Evolutionary conservation across 2,329 filamentous ascomycete species (phyloP), one percentile per base, ranked within the genome.

Genomic region (Fusarium praegraminearum): DNA sequence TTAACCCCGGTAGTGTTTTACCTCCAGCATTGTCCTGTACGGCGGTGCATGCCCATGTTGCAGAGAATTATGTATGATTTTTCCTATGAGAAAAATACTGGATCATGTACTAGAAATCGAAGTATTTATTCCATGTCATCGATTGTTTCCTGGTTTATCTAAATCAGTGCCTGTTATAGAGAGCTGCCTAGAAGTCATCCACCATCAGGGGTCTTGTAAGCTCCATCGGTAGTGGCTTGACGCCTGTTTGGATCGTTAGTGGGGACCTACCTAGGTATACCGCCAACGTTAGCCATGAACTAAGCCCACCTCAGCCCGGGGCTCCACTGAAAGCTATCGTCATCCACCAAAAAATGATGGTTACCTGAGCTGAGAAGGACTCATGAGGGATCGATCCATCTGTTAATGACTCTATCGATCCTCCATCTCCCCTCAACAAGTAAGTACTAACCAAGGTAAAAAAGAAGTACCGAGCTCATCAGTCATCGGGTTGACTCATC

Each of bases 401-500:
- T 18, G 52, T 53, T 46, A 43, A 70, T 70, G 67, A 70, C 62
- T 70, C 67, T 70, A 64, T 55, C 43, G 38, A 67, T 54, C 44
- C 51, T 50, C 18, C 47, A 47, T 32, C 52, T 35, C 46, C 46
- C 43, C 41, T 47, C 59, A 30, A 18, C 41, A 45, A 50, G 40
- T 52, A 62, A 28, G 38, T 55, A 26, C 10, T 30, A 30, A 30
- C 20, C 20, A 22, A 22, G 20, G 28, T 30, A 30, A 30, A 35
- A 51, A 47, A 15, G 13, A 50, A 43, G 41, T 36, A 24, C 41
- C 24, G 15, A 16, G 57, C 10, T 24, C 15, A 26, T 24, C 47
- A 62, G 41, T 46, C 32, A 49, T 69, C 55, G 41, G 15, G 33
- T 65, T 69, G 67, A 69, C 67, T 70, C 67, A 70, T 65, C 59